Conservation (phyloP, 2,329 filamentous ascomycete genomes). For the Fusarium nygamai region DNA sequence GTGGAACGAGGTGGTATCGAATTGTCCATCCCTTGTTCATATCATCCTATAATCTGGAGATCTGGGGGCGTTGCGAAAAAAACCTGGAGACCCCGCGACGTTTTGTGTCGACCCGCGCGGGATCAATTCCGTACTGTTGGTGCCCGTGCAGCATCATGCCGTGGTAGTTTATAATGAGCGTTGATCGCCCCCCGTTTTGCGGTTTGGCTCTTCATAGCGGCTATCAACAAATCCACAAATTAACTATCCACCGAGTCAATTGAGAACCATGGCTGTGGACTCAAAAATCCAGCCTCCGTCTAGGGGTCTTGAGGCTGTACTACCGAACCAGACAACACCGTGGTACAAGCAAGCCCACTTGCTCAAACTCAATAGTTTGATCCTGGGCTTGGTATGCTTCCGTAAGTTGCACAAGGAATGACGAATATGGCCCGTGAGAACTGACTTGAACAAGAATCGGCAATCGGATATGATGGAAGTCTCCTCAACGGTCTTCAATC, state of each 20-base stretch:
- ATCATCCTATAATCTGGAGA: conserved; percentile 8
- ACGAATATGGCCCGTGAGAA: not conserved
- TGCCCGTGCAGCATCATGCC: not conserved
- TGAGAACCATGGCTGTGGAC: not conserved
- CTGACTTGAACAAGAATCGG: not conserved
- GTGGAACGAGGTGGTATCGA: conserved; percentile 3
- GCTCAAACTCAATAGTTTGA: conserved; percentile 2
- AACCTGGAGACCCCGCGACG: conserved; percentile 22
- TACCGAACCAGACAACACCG: conserved; percentile 1
- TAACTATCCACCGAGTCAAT: not conserved
- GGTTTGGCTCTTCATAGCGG: not conserved
- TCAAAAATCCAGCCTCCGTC: not conserved
- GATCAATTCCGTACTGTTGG: not conserved
- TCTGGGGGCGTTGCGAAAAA: not conserved
- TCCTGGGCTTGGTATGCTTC: conserved; percentile 12
- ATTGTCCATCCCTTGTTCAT: not conserved
- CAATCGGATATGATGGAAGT: conserved; percentile 14
- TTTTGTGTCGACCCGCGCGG: not conserved
- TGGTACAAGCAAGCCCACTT: conserved; percentile 16
- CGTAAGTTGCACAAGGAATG: not conserved
- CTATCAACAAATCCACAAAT: not conserved
- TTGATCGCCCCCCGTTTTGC: not conserved
- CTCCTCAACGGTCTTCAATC: conserved; percentile 12
- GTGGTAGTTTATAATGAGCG: not conserved
- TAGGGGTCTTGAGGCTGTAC: not conserved